Conservation (phyloP, 345 rosid genomes). For the Euphorbia peplus region DNA sequence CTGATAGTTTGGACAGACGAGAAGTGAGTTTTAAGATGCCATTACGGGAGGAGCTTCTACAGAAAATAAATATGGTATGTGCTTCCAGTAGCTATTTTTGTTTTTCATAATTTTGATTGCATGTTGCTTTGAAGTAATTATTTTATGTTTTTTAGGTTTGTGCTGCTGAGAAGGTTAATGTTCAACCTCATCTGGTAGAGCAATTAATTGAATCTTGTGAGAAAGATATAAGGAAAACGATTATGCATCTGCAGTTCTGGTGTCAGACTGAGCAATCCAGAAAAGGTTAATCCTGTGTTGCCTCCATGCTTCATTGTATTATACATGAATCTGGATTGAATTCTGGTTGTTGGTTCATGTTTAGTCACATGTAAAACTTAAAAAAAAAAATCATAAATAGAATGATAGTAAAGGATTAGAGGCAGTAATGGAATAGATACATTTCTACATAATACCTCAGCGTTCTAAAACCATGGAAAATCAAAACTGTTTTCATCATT, state of each 20-base stretch:
- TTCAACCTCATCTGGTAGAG: slow-evolving; percentile 54
- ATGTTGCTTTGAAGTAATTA: neutral
- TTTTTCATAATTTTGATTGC: neutral
- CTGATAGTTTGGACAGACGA: slow-evolving; percentile 61
- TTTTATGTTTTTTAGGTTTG: slow-evolving; percentile 51
- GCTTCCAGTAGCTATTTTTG: slow-evolving; percentile 10
- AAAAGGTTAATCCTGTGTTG: slow-evolving; percentile 45
- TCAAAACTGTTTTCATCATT: neutral
- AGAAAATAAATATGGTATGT: slow-evolving; percentile 48
- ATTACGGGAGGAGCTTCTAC: slow-evolving; percentile 53
- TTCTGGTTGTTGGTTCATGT: neutral
- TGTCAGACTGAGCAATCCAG: slow-evolving; percentile 55
- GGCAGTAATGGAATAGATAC: too few relatives aligned
- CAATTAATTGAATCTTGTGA: slow-evolving; percentile 46
- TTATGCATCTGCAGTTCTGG: slow-evolving; percentile 89
- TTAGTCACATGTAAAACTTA: neutral
- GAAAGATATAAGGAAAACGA: slow-evolving; percentile 75
- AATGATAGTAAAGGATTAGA: neutral
- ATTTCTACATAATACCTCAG: neutral
- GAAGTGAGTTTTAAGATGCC: slow-evolving; percentile 59
- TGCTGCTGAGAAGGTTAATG: slow-evolving; percentile 54
- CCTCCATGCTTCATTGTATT: slow-evolving; percentile 4
- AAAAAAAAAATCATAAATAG: neutral
- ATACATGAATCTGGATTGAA: neutral
- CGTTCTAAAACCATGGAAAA: neutral